A percentile compares a stretch with the other conserved stretches of the same genome.
phyloP scores from a whole-genome alignment of 345 rosid species.

The Eucalyptus guilfoylei region DNA sequence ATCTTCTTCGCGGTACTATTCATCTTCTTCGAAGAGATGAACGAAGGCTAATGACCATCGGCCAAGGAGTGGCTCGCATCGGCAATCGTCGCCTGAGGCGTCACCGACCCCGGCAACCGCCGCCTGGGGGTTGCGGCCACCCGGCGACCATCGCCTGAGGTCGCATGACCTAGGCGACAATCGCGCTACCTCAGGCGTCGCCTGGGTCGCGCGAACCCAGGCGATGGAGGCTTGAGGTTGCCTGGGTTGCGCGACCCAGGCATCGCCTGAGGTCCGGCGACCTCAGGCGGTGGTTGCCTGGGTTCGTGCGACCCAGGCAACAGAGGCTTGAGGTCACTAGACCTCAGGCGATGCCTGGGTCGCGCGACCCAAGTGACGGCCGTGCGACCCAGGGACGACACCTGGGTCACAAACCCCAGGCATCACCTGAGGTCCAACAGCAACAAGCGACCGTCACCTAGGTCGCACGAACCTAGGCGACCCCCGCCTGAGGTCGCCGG shows the following conservation, averaged over 20 bases:
- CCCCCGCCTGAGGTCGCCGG: too few species aligned
- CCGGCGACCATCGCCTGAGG: accelerated
- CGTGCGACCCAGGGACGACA: accelerated
- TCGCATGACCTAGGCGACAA: accelerated
- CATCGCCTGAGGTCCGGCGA: too few species aligned
- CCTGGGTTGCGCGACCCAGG: too few species aligned
- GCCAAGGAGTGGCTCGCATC: accelerated
- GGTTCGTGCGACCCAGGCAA: accelerated
- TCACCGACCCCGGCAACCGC: accelerated
- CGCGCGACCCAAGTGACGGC: not conserved
- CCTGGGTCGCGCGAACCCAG: too few species aligned
- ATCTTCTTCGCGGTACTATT: too few species aligned
- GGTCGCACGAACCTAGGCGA: too few species aligned
- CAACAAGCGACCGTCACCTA: too few species aligned
- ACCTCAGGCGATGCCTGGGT: not conserved
- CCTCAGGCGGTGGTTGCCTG: too few species aligned
- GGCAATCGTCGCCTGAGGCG: accelerated
- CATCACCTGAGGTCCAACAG: too few species aligned
- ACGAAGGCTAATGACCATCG: accelerated
- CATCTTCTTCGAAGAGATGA: too few species aligned
- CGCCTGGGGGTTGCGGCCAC: accelerated
- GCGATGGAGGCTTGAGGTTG: too few species aligned
- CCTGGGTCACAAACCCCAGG: accelerated
- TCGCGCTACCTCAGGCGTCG: accelerated
- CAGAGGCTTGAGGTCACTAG: accelerated